Conservation (phyloP, 2,329 filamentous ascomycete species). For the Aureobasidium lini region DNA sequence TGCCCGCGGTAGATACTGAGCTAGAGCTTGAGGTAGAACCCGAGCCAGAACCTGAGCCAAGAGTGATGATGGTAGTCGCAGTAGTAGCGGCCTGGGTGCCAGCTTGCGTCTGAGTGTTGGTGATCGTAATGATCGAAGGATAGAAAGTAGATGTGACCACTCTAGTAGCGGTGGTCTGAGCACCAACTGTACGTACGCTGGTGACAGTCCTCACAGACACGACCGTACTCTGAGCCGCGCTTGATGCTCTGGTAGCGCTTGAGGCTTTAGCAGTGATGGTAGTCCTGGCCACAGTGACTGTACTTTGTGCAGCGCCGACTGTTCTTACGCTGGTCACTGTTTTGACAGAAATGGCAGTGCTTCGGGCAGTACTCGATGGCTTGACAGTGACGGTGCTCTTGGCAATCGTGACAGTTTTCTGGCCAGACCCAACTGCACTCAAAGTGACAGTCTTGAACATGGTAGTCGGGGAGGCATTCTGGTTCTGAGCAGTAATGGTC, state of each 20-base stretch:
- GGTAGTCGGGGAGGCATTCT: neutral
- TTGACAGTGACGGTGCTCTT: neutral
- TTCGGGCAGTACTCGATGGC: neutral
- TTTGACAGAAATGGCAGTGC: neutral
- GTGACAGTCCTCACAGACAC: neutral
- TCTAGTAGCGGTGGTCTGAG: neutral
- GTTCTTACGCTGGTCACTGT: conserved; percentile 2
- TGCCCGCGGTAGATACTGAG: neutral
- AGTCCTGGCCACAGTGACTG: neutral
- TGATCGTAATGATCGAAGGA: neutral
- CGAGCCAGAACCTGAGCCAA: neutral
- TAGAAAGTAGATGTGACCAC: neutral
- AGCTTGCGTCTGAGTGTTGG: too few relatives aligned
- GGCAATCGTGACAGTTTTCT: neutral
- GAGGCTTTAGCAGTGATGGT: neutral
- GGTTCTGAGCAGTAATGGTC: neutral
- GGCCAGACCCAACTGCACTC: neutral
- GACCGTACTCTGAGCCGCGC: neutral
- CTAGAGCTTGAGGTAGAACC: neutral
- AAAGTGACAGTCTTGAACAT: neutral
- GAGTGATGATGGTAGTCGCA: neutral
- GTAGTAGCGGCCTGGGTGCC: neutral
- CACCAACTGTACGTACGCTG: neutral
- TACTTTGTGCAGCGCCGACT: neutral
- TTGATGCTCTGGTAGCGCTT: neutral